These are phyloP conservation scores for Delitschia confertaspora DNA, from an alignment of 495 filamentous ascomycete species.

Conservation along the genomic window DNA sequence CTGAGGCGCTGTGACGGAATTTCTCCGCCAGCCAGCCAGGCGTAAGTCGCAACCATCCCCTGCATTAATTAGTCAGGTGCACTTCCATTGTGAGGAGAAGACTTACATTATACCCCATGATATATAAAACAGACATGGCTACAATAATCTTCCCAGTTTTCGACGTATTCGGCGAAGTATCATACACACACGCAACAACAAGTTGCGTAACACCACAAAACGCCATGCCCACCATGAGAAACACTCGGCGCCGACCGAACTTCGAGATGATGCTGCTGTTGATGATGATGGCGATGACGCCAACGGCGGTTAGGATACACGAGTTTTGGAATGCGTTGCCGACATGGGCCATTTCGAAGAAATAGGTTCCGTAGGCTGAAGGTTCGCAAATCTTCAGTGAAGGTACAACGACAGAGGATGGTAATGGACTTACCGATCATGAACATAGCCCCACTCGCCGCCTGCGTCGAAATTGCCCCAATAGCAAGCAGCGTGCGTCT, in stretches of 20 bases:
- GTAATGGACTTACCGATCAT: conserved; percentile 37
- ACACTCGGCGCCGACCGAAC: conserved; percentile 45
- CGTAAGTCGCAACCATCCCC: conserved; percentile 46
- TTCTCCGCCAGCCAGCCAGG: conserved; percentile 54
- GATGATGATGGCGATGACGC: conserved; percentile 49
- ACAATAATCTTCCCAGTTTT: conserved; percentile 42
- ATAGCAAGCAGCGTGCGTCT: conserved; percentile 45
- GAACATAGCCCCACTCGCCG: conserved; percentile 53
- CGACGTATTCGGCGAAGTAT: conserved; percentile 39
- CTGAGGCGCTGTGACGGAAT: conserved; percentile 47
- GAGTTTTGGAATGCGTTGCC: conserved; percentile 51
- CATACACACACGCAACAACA: conserved; percentile 48
- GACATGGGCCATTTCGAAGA: conserved; percentile 55
- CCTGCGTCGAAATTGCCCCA: conserved; percentile 46
- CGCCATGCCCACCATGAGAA: conserved; percentile 44
- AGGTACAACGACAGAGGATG: neutral
- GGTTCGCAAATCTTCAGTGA: conserved; percentile 5
- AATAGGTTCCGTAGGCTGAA: conserved; percentile 54
- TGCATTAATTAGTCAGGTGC: neutral
- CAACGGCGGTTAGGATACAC: conserved; percentile 48
- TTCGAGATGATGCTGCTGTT: conserved; percentile 47
- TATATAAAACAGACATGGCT: conserved; percentile 47
- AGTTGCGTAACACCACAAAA: conserved; percentile 48
- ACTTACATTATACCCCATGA: conserved; percentile 45
- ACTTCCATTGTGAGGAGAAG: neutral